phyloP scores from a whole-genome alignment of 306 rosid genomes.

The Vachellia pachyceras region DNA sequence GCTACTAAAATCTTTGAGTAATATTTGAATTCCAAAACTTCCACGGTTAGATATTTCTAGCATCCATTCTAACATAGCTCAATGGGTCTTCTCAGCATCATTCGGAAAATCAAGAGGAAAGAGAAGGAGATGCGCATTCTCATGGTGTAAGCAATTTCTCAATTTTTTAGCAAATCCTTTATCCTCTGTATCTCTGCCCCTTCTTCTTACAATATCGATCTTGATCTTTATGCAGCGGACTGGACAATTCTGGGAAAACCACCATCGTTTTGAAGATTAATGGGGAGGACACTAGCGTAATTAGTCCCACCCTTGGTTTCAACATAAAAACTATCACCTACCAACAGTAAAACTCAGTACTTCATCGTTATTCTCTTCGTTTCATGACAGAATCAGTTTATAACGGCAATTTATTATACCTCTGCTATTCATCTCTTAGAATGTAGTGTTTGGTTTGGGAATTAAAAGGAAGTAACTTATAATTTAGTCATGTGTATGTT shows the following conservation, averaged over 20 bases:
- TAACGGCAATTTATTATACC: neutral
- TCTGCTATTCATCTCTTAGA: neutral
- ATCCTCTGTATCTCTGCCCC: neutral
- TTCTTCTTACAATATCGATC: neutral
- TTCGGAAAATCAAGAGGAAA: conserved; percentile 81
- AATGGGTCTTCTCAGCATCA: conserved; percentile 91
- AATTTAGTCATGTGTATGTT: too few species aligned
- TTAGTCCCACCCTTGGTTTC: conserved; percentile 95
- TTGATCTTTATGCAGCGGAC: conserved; percentile 60
- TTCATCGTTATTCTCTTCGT: neutral
- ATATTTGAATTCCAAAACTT: too few species aligned
- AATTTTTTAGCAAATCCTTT: neutral
- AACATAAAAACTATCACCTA: conserved; percentile 91
- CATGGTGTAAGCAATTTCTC: conserved; percentile 73
- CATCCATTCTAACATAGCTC: neutral
- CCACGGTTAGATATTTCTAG: neutral
- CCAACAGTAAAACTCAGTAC: conserved; percentile 57
- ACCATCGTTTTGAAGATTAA: conserved; percentile 90
- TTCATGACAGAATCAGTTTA: neutral
- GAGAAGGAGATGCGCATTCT: conserved; percentile 95
- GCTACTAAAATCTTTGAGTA: too few species aligned
- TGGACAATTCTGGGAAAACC: conserved; percentile 94
- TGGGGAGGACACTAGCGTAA: conserved; percentile 93
- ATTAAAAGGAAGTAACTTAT: neutral
- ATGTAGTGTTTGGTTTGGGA: neutral